Conservation (phyloP, 2,329 filamentous ascomycete genomes). For the Thelonectria olida region DNA sequence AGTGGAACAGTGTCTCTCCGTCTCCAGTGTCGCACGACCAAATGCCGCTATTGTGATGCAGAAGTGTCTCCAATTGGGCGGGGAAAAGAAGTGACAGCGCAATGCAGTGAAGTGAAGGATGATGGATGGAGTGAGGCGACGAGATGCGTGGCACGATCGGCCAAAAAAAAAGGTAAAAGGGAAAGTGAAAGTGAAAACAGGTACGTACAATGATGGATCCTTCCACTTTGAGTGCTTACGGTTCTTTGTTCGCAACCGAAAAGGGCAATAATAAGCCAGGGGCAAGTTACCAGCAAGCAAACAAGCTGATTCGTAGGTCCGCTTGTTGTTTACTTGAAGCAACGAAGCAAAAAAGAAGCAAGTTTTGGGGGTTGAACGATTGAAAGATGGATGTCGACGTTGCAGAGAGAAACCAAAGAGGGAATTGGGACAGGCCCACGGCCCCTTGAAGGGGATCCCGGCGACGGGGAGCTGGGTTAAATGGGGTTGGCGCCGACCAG, state of each 20-base stretch:
- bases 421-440: neutral
- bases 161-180: too few species aligned
- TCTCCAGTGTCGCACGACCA: conserved; percentile 5
- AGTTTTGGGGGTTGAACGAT: too few species aligned
- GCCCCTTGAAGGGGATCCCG: neutral
- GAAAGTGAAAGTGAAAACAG: too few species aligned
- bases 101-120: neutral
- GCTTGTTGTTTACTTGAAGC: neutral
- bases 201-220: neutral
- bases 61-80: conserved; percentile 1
- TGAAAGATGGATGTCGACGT: too few species aligned
- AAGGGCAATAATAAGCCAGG: neutral
- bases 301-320: neutral
- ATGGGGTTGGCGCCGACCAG: conserved; percentile 17
- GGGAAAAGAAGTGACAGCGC: neutral
- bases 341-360: neutral
- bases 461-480: conserved; percentile 9
- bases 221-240: conserved; percentile 6
- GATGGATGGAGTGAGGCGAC: neutral
- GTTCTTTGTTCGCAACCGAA: neutral
- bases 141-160: neutral
- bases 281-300: neutral
- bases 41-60: neutral
- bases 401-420: neutral
- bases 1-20: neutral